Conservation (phyloP, 2,329 filamentous ascomycete genomes). For the Fusarium sp. region DNA sequence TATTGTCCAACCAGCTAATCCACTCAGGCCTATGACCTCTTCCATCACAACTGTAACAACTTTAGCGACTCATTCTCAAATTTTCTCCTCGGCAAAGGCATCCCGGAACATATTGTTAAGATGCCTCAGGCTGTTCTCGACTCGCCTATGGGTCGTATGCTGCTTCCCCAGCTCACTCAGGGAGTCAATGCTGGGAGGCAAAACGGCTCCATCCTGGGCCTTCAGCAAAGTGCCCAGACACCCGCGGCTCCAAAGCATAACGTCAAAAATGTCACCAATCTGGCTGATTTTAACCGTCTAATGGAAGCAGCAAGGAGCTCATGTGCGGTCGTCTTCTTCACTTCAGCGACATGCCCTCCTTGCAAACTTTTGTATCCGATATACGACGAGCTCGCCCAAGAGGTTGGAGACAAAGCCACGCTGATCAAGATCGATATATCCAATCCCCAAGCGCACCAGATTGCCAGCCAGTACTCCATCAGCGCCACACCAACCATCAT, state of each 20-base stretch:
- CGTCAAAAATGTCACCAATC: conserved; percentile 70
- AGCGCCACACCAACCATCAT: conserved; percentile 89
- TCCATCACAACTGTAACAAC: conserved; percentile 95
- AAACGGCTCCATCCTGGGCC: conserved; percentile 63
- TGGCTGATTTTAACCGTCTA: conserved; percentile 43
- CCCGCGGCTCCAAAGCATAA: conserved; percentile 38
- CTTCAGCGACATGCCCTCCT: conserved; percentile 84
- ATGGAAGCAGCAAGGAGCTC: conserved; percentile 70
- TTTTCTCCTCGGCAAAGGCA: conserved; percentile 88
- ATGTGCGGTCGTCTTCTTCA: conserved; percentile 90
- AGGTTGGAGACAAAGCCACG: conserved; percentile 73
- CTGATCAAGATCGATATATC: conserved; percentile 88
- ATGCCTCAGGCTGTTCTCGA: conserved; percentile 87
- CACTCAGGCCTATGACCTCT: conserved; percentile 85
- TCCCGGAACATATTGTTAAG: conserved; percentile 86
- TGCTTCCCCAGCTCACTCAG: conserved; percentile 75
- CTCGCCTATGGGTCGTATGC: conserved; percentile 88
- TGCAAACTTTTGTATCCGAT: conserved; percentile 86
- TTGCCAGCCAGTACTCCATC: conserved; percentile 73
- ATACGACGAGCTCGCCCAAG: conserved; percentile 82
- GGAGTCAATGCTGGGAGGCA: conserved; percentile 61
- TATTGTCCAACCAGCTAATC: neutral
- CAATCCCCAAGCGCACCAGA: conserved; percentile 69
- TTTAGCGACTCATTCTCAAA: conserved; percentile 93
- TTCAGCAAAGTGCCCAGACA: conserved; percentile 53